phyloP scores from a whole-genome alignment of 345 rosid genomes.

The Anacardium occidentale region DNA sequence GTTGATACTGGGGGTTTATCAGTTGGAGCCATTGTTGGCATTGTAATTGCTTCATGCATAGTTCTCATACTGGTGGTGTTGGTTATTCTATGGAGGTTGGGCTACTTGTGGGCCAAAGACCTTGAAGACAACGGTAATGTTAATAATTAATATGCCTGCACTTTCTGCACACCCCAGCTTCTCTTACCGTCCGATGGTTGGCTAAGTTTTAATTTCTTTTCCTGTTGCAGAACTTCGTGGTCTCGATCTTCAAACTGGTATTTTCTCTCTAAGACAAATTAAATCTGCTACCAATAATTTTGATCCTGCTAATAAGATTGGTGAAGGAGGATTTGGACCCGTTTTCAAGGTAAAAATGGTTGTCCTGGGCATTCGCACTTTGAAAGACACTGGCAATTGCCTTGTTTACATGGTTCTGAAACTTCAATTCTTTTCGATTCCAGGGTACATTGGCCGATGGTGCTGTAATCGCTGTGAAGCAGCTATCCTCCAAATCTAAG shows the following conservation, averaged over 20 bases:
- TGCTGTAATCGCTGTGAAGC: conserved; percentile 60
- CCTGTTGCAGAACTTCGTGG: conserved; percentile 49
- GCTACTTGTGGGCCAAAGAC: conserved; percentile 57
- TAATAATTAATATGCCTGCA: neutral
- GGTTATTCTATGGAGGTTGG: conserved; percentile 40
- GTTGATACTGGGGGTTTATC: conserved; percentile 57
- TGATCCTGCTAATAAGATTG: conserved; percentile 67
- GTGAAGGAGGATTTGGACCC: conserved; percentile 97
- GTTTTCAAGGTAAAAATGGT: conserved; percentile 66
- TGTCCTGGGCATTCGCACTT: neutral
- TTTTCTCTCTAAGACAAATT: conserved; percentile 70
- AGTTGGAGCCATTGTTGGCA: conserved; percentile 65
- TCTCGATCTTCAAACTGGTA: conserved; percentile 73
- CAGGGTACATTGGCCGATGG: conserved; percentile 63
- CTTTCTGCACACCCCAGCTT: neutral
- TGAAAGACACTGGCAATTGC: neutral
- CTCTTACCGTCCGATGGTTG: neutral
- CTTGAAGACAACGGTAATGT: conserved; percentile 54
- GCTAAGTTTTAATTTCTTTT: conserved; percentile 12
- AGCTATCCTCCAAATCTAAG: conserved; percentile 65
- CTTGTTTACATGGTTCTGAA: conserved; percentile 2
- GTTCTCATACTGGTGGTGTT: conserved; percentile 42
- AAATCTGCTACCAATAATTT: conserved; percentile 74
- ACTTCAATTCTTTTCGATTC: conserved; percentile 18
- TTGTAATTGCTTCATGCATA: conserved; percentile 51